Conservation (phyloP, 176 grass and related monocot genomes). For the Aegilops tauschii region DNA sequence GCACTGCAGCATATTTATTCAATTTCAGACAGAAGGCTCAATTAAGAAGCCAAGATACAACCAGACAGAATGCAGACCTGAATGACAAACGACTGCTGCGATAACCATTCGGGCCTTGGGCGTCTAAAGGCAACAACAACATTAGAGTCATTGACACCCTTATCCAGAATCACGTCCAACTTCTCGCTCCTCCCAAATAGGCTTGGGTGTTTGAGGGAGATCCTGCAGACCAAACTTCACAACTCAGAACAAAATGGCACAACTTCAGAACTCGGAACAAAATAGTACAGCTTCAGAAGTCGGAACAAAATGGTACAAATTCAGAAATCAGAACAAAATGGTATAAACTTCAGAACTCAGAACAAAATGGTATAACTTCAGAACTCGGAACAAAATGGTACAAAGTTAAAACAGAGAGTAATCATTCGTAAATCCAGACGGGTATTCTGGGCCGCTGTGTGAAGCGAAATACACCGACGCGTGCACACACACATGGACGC, state of each 20-base stretch:
- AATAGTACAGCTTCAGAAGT: background rate
- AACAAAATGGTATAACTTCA: background rate
- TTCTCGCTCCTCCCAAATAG: conserved; percentile 85
- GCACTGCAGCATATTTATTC: background rate
- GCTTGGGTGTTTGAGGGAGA: conserved; percentile 83
- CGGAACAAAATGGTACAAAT: background rate
- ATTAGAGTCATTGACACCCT: conserved; percentile 89
- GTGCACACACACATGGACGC: background rate
- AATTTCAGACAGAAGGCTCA: background rate
- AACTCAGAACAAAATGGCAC: background rate
- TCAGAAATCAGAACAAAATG: background rate
- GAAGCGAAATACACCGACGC: background rate
- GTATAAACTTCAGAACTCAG: background rate
- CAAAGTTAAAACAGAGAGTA: too few relatives aligned
- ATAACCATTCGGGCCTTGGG: conserved; percentile 58
- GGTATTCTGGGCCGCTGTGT: background rate
- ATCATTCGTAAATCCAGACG: background rate
- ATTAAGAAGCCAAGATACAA: background rate
- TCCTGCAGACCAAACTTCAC: conserved; percentile 35
- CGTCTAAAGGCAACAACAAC: conserved; percentile 70
- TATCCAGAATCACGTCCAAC: conserved; percentile 83
- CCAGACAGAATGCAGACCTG: conserved; percentile 46
- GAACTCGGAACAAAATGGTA: background rate
- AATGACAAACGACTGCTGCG: conserved; percentile 84
- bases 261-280: too few relatives aligned